Evolutionary conservation across 495 filamentous ascomycete genomes (phyloP).

Genomic region (Durotheca rogersii): DNA sequence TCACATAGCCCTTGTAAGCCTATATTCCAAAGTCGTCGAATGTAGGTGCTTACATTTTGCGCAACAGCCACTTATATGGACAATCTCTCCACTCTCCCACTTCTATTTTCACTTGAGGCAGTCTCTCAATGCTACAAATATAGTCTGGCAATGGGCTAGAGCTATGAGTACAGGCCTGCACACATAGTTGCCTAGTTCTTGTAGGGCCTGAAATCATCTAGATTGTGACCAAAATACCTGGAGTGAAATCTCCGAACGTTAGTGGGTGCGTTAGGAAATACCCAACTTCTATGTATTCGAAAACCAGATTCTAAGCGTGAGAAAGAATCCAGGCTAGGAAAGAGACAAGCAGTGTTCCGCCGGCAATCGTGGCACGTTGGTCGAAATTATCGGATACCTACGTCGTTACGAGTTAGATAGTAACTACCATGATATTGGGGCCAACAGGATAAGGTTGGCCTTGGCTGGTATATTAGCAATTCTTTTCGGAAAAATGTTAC

Average conservation of each 20-base stretch:
- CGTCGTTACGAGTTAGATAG: conserved; percentile 3
- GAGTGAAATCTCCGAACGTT: conserved; percentile 15
- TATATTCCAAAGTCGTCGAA: too few relatives aligned
- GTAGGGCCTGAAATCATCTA: conserved; percentile 11
- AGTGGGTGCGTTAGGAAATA: conserved; percentile 18
- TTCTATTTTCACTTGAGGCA: conserved; percentile 10
- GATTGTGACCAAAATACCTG: conserved; percentile 10
- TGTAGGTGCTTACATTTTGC: too few relatives aligned
- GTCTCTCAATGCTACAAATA: conserved; percentile 11
- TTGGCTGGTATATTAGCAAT: conserved; percentile 5
- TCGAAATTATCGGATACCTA: conserved; percentile 12
- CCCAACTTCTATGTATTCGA: conserved; percentile 12
- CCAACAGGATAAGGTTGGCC: conserved; percentile 15
- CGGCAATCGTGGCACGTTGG: conserved; percentile 13
- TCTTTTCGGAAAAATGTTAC: conserved; percentile 10
- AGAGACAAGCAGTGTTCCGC: conserved; percentile 23
- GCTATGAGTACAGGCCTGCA: conserved; percentile 18
- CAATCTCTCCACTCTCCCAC: conserved; percentile 5
- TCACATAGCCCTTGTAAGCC: too few relatives aligned
- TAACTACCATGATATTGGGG: conserved; percentile 3
- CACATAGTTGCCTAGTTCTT: conserved; percentile 7
- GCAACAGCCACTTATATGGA: conserved; percentile 3
- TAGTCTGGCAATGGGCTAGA: conserved; percentile 10
- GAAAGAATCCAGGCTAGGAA: conserved; percentile 38
- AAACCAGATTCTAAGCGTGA: conserved; percentile 2